These are phyloP conservation scores for Annulohypoxylon bovei DNA, from an alignment of 495 filamentous ascomycete species.

Conservation along the genomic window DNA sequence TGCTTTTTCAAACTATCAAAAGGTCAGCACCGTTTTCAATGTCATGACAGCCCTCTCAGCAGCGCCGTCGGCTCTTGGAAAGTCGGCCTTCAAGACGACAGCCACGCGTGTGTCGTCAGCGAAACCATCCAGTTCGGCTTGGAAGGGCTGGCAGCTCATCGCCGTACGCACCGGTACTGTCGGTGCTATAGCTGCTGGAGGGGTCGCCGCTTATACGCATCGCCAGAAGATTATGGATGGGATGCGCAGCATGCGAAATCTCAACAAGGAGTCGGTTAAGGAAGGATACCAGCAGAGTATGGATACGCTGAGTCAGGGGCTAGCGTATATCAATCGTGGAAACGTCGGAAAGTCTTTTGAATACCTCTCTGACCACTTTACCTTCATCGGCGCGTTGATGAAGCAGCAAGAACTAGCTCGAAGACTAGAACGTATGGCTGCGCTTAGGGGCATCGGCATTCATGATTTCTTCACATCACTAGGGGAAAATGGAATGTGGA, in stretches of 20 bases:
- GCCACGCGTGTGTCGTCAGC: conserved; percentile 27
- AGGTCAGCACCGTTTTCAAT: conserved; percentile 77
- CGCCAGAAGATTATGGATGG: conserved; percentile 75
- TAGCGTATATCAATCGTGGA: conserved; percentile 60
- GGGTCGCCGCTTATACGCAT: conserved; percentile 85
- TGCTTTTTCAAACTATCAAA: conserved; percentile 87
- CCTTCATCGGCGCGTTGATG: conserved; percentile 57
- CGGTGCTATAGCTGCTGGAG: conserved; percentile 86
- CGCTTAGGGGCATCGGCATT: conserved; percentile 52
- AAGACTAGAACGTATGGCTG: conserved; percentile 53
- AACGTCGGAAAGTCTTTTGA: conserved; percentile 59
- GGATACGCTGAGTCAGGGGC: conserved; percentile 59
- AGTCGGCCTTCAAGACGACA: conserved; percentile 53
- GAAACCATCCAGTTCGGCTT: conserved; percentile 46
- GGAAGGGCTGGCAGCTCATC: conserved; percentile 79
- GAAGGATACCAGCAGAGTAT: conserved; percentile 56
- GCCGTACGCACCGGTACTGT: conserved; percentile 88
- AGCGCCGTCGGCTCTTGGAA: conserved; percentile 58
- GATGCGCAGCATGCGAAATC: conserved; percentile 50
- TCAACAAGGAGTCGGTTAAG: conserved; percentile 52
- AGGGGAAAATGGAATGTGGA: conserved; percentile 63
- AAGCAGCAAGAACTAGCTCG: conserved; percentile 54
- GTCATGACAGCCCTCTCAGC: conserved; percentile 68
- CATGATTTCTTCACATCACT: conserved; percentile 53
- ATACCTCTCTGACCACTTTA: conserved; percentile 59